Evolutionary conservation across 2,329 filamentous ascomycete species (phyloP), one percentile per base, ranked within the genome.

Genomic region (Venturia oleaginea): DNA sequence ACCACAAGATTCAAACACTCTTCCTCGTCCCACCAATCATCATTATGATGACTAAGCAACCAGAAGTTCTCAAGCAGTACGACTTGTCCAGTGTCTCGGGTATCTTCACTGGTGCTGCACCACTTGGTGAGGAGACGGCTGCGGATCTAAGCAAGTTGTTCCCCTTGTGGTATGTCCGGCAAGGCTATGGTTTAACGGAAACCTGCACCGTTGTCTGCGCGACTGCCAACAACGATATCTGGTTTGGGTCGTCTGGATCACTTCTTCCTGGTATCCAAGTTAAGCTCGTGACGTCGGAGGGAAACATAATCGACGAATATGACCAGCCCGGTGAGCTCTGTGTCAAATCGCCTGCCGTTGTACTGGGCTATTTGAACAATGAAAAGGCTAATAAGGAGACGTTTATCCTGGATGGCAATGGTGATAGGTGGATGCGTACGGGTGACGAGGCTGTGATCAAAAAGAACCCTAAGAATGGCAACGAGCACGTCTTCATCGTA

Each of bases 361-460:
- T 89, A 0, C 76, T 96, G 0, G 92, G 92, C 0, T 97, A 97
- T 69, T 78, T 96, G 63, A 89, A 95, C 76, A 96, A 96, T 71
- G 86, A 89, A 55, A 87, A 89, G 71, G 91, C 92, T 3, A 95
- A 87, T 24, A 80, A 83, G 62, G 91, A 95, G 72, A 94, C 92
- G 0, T 97, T 91, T 70, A 80, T 86, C 1, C 86, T 92, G 68
- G 80, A 81, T n/a, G 72, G 77, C 17, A 86, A 86, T 11, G 70
- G 70, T 77, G 86, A 67, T 66, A 78, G 79, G 1, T 94, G 91
- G 85, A 85, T 96, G 81, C 84, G 84, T 48, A 96, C 92, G 0
- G 92, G 92, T 6, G 92, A 97, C 70, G 90, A 95, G 73, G 91
- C 88, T 0, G 79, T 93, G 3, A 78, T 95, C 13, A 81, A 83